phyloP scores from a whole-genome alignment of 192 early-diverging fungal species.

The Coemansia sp. region DNA sequence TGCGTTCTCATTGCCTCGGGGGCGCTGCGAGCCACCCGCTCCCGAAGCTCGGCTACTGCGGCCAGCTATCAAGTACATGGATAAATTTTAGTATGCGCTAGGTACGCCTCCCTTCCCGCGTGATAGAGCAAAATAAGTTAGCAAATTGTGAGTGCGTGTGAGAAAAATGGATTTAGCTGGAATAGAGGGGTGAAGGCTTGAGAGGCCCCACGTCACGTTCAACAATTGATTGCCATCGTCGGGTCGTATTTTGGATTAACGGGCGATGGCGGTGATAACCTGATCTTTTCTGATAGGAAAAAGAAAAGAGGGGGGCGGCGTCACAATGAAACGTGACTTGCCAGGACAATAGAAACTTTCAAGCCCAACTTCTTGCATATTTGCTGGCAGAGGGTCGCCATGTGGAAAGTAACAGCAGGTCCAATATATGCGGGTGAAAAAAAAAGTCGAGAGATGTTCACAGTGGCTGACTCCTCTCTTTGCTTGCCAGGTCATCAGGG shows the following conservation, averaged over 20 bases:
- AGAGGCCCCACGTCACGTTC: background rate
- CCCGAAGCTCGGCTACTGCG: constrained; percentile 14
- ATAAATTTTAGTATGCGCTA: constrained; percentile 6
- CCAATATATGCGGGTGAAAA: background rate
- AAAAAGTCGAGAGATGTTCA: background rate
- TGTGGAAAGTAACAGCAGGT: background rate
- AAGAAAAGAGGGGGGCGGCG: background rate
- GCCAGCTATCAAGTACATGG: constrained; percentile 26
- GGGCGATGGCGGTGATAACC: background rate
- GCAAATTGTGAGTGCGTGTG: background rate
- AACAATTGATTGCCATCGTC: background rate
- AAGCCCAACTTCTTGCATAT: background rate
- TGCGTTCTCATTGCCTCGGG: background rate
- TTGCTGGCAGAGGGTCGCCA: background rate
- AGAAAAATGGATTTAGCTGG: background rate
- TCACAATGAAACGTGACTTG: background rate
- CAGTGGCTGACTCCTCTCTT: constrained; percentile 1
- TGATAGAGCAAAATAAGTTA: background rate
- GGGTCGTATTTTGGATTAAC: background rate
- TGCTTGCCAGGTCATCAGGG: background rate
- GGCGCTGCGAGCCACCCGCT: constrained; percentile 1
- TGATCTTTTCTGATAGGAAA: background rate
- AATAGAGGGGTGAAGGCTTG: background rate
- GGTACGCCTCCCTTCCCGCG: background rate
- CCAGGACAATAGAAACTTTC: background rate